Conservation (phyloP, 805 yeast species). For the Candida michaelii region DNA sequence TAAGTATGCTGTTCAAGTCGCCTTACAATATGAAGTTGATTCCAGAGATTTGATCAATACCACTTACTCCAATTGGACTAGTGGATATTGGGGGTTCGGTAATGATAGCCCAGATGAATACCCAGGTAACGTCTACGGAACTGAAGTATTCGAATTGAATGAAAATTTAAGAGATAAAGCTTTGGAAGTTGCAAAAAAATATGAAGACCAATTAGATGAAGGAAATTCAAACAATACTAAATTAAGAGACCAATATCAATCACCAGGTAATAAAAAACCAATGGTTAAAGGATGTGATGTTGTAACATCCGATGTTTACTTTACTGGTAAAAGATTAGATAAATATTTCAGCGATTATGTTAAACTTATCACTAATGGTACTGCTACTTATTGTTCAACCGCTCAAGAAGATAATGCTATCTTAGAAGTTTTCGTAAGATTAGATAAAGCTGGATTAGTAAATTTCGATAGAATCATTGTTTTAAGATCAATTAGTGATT, state of each 20-base stretch:
- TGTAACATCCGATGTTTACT: conserved; percentile 60
- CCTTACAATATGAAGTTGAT: conserved; percentile 49
- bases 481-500: conserved; percentile 63
- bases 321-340: conserved; percentile 52
- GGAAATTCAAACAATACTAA: conserved; percentile 46
- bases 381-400: conserved; percentile 58
- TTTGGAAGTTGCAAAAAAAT: conserved; percentile 44
- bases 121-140: conserved; percentile 58
- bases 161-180: conserved; percentile 60
- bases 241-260: conserved; percentile 48
- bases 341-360: conserved; percentile 52
- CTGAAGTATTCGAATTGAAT: conserved; percentile 65
- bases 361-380: conserved; percentile 53
- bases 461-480: conserved; percentile 58
- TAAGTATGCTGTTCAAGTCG: conserved; percentile 61
- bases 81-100: conserved; percentile 60
- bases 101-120: conserved; percentile 48
- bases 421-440: conserved; percentile 57
- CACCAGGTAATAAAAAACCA: conserved; percentile 13
- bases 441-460: conserved; percentile 52
- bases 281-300: conserved; percentile 46
- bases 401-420: conserved; percentile 72
- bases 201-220: conserved; percentile 37
- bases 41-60: conserved; percentile 39
- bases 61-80: conserved; percentile 49